These are phyloP conservation scores for Fusarium palustre DNA, from an alignment of 2,329 filamentous ascomycete species.

Conservation along the genomic window DNA sequence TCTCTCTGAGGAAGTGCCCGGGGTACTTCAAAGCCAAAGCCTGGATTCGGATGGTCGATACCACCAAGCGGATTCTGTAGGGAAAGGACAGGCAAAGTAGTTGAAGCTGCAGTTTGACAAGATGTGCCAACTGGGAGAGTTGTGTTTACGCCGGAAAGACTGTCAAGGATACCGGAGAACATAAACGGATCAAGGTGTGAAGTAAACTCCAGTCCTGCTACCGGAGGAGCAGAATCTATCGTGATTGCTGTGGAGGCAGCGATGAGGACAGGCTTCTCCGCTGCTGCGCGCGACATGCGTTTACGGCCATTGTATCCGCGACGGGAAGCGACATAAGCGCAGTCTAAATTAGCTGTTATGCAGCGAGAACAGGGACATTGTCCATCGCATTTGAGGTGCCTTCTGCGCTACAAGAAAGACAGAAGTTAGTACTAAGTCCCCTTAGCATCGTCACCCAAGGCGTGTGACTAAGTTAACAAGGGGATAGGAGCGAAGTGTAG, in stretches of 20 bases:
- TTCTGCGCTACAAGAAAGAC: background rate
- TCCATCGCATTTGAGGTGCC: conserved; percentile 9
- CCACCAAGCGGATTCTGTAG: background rate
- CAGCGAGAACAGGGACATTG: conserved; percentile 9
- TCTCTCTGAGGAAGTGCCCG: background rate
- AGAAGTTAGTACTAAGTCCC: background rate
- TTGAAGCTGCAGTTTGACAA: background rate
- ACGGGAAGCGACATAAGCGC: conserved; percentile 1
- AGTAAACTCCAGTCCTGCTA: background rate
- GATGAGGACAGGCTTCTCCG: rapidly evolving
- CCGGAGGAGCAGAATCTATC: background rate
- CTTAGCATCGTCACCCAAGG: background rate
- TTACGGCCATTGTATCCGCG: background rate
- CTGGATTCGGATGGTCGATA: background rate
- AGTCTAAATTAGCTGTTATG: background rate
- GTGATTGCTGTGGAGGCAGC: background rate
- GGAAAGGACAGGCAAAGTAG: background rate
- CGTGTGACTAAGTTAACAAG: background rate
- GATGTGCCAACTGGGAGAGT: rapidly evolving
- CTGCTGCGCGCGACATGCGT: rapidly evolving
- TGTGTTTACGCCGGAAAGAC: background rate
- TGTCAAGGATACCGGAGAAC: rapidly evolving
- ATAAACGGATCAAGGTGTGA: background rate
- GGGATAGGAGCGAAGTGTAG: background rate
- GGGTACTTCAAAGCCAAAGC: background rate